Evolutionary conservation across 257 asterid genomes (phyloP).

Genomic region (Nicotiana noctiflora): DNA sequence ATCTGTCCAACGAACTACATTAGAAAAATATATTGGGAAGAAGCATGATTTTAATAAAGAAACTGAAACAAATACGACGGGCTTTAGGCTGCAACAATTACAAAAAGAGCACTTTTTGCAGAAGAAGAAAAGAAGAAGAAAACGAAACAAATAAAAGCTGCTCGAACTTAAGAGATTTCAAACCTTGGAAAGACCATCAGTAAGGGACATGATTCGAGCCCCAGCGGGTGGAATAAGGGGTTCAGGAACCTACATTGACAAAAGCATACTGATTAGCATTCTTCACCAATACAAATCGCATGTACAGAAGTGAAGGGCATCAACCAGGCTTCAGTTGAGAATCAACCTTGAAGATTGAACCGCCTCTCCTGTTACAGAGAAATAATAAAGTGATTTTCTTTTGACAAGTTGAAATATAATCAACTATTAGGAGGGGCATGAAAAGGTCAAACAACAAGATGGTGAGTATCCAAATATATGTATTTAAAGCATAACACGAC

Average conservation of each 20-base stretch:
- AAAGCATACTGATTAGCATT: slow-evolving; percentile 17
- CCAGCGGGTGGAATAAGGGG: slow-evolving; percentile 94
- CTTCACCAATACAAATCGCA: slow-evolving; percentile 11
- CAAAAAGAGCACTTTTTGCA: not conserved
- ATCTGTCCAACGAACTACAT: slow-evolving; percentile 43
- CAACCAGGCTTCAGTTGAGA: slow-evolving; percentile 14
- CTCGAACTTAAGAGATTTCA: slow-evolving; percentile 12
- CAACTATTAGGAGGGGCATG: slow-evolving; percentile 21
- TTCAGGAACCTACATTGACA: slow-evolving; percentile 73
- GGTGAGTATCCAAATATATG: not conserved
- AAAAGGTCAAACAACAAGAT: slow-evolving; percentile 15
- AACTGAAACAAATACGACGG: not conserved
- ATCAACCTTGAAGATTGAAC: slow-evolving; percentile 82
- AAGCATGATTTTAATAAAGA: not conserved
- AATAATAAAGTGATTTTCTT: slow-evolving; percentile 7
- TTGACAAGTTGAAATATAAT: slow-evolving; percentile 5
- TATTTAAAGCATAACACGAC: not conserved
- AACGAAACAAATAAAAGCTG: slow-evolving; percentile 1
- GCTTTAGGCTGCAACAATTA: not conserved
- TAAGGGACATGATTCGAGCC: slow-evolving; percentile 99
- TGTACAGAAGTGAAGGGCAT: slow-evolving; percentile 10
- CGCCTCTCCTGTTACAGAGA: slow-evolving; percentile 66
- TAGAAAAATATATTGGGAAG: slow-evolving; percentile 2
- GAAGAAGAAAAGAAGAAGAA: not conserved
- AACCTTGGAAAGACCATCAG: slow-evolving; percentile 98